Percentiles rank a stretch among this genome's conserved stretches.
phyloP scores from a whole-genome alignment of 768 basidiomycete genomes.

The Rhizopogon vulgaris region DNA sequence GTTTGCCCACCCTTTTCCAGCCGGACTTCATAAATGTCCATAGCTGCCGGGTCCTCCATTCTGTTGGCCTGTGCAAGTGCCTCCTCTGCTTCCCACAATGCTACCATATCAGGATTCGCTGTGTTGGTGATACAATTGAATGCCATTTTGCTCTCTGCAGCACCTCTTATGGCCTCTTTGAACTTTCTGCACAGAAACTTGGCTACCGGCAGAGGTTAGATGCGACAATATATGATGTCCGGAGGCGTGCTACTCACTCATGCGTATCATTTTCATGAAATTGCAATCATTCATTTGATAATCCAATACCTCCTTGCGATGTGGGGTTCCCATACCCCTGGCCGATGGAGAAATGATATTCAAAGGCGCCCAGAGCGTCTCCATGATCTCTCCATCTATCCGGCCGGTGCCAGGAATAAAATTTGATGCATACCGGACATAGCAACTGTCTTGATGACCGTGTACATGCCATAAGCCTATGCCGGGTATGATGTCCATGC shows the following conservation, averaged over 20 bases:
- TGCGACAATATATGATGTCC: background rate
- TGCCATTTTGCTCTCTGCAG: background rate
- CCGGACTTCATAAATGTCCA: too few relatives aligned
- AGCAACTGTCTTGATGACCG: constrained; percentile 2
- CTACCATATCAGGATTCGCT: too few relatives aligned
- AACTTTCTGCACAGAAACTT: background rate
- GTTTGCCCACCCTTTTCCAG: too few relatives aligned
- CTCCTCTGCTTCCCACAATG: too few relatives aligned
- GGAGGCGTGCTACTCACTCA: background rate
- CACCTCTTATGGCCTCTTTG: background rate
- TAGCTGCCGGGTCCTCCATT: too few relatives aligned
- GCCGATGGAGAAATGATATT: background rate
- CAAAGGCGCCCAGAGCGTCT: constrained; percentile 1
- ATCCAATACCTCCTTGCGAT: constrained; percentile 13
- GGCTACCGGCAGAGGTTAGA: too few relatives aligned
- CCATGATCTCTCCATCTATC: constrained; percentile 6
- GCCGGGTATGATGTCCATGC: background rate
- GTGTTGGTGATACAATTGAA: too few relatives aligned
- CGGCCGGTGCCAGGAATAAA: background rate
- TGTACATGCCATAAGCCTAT: constrained; percentile 6
- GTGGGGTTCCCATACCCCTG: background rate
- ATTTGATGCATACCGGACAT: background rate
- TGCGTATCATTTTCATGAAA: constrained; percentile 17
- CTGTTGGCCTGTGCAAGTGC: too few relatives aligned
- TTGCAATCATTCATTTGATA: constrained; percentile 20